Evolutionary conservation across 345 rosid genomes (phyloP).

Genomic region (Trapa incisa): DNA sequence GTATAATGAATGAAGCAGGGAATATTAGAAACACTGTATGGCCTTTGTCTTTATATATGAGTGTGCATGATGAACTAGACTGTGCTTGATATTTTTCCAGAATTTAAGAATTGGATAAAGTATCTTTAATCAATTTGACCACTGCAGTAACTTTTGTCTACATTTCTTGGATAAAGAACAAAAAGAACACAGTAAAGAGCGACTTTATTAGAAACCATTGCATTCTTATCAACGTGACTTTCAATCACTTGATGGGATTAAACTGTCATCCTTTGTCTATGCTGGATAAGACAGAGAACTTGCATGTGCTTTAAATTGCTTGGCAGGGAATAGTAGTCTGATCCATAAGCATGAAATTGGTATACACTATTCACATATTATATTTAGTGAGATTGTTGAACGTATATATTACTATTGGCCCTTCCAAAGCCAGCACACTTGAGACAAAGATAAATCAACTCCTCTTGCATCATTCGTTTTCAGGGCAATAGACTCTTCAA

Average conservation of each 20-base stretch:
- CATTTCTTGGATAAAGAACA: neutral
- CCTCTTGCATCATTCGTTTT: conserved; percentile 14
- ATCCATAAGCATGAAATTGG: too few relatives aligned
- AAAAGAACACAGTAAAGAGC: neutral
- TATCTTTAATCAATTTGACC: neutral
- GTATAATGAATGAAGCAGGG: conserved; percentile 89
- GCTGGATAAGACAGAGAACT: neutral
- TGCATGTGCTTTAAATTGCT: too few relatives aligned
- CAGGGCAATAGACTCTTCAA: conserved; percentile 94
- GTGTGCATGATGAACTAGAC: neutral
- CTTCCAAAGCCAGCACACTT: neutral
- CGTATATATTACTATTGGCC: neutral
- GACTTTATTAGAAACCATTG: neutral
- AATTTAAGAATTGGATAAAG: neutral
- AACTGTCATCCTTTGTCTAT: neutral
- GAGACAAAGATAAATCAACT: neutral
- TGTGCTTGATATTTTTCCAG: neutral
- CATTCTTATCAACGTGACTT: neutral
- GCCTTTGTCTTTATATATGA: neutral
- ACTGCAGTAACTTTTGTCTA: neutral
- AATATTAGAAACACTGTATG: conserved; percentile 76
- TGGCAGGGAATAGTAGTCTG: too few relatives aligned
- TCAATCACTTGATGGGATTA: neutral
- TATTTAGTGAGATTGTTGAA: neutral
- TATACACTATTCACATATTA: neutral